Conservation (phyloP, 805 yeast genomes). For the Zygosaccharomyces bailii region DNA sequence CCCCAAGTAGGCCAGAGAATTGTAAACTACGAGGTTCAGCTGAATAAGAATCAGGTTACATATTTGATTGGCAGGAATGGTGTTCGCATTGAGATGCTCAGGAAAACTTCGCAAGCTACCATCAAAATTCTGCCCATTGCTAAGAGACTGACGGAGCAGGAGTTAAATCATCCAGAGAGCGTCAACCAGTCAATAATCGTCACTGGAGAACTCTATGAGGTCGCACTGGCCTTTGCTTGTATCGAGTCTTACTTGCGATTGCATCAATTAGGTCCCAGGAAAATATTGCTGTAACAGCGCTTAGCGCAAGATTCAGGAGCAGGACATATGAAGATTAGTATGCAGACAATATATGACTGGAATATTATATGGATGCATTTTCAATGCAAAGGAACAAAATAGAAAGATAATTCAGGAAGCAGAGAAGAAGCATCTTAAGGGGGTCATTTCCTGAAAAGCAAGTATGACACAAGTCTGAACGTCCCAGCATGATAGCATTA, state of each 20-base stretch:
- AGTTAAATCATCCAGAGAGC: constrained; percentile 15
- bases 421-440: too few relatives aligned
- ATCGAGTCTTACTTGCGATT: constrained; percentile 23
- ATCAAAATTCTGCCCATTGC: constrained; percentile 41
- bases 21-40: constrained; percentile 11
- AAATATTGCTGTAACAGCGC: not conserved
- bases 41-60: constrained; percentile 36
- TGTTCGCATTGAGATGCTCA: constrained; percentile 35
- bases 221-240: constrained; percentile 27
- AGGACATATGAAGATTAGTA: not conserved
- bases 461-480: too few relatives aligned
- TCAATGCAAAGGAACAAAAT: too few relatives aligned
- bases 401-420: too few relatives aligned
- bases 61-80: constrained; percentile 46
- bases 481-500: too few relatives aligned
- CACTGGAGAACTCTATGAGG: constrained; percentile 30
- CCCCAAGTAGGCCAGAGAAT: not conserved
- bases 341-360: too few relatives aligned
- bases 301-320: not conserved
- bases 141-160: constrained; percentile 12
- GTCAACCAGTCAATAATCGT: constrained; percentile 32
- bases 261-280: constrained; percentile 8
- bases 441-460: too few relatives aligned
- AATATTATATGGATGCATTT: too few relatives aligned
- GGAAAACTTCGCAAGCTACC: constrained; percentile 37